Conservation (phyloP, 495 filamentous ascomycete genomes). For the Pyronema omphalodes region DNA sequence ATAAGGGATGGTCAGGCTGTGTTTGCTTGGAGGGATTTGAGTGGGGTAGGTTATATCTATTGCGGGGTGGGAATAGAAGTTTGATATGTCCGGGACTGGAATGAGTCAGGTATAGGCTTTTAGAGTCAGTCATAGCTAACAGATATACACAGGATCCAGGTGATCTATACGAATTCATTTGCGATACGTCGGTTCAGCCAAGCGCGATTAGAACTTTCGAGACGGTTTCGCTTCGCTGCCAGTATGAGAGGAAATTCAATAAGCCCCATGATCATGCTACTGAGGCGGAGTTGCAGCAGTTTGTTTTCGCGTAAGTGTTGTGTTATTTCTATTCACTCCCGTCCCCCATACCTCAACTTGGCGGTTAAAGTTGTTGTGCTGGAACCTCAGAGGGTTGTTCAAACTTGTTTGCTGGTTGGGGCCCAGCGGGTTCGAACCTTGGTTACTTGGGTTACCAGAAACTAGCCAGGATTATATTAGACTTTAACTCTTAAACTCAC, state of each 20-base stretch:
- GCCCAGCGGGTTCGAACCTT: background rate
- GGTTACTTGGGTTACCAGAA: too few species aligned
- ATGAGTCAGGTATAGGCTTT: background rate
- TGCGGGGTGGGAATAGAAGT: background rate
- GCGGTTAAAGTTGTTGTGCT: background rate
- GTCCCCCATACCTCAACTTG: background rate
- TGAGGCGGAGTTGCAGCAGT: slow-evolving; percentile 59
- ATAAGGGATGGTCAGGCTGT: slow-evolving; percentile 62
- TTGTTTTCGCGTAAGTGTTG: slow-evolving; percentile 43
- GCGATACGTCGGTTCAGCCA: slow-evolving; percentile 50
- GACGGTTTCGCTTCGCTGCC: slow-evolving; percentile 70
- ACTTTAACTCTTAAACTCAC: too few species aligned
- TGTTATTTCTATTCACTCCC: background rate
- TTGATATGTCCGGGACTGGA: background rate
- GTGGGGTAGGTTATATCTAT: slow-evolving; percentile 33
- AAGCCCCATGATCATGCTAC: slow-evolving; percentile 61
- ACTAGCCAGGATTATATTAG: too few species aligned
- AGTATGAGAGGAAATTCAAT: slow-evolving; percentile 89
- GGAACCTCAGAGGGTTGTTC: background rate
- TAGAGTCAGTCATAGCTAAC: too few species aligned
- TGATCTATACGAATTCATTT: slow-evolving; percentile 92
- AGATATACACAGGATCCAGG: slow-evolving; percentile 41
- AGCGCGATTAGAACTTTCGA: slow-evolving; percentile 65
- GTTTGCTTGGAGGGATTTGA: slow-evolving; percentile 85
- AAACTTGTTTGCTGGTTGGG: background rate